These are phyloP conservation scores for Oenanthe sinensis DNA, from an alignment of 129 eudicot species.

Conservation along the genomic window DNA sequence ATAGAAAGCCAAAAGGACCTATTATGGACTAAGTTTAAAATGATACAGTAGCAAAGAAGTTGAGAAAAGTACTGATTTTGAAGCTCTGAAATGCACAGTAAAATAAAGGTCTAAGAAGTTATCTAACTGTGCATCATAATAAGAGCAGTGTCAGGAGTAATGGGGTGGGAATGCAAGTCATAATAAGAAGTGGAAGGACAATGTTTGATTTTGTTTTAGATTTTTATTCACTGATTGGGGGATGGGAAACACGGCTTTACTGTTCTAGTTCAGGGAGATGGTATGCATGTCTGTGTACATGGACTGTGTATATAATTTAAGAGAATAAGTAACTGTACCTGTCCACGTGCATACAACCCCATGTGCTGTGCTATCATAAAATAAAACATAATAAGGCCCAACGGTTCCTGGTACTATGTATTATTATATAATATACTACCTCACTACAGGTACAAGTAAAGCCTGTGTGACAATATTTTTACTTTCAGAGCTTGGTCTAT, in stretches of 20 bases:
- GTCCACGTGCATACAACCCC: conserved; percentile 19
- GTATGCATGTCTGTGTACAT: not conserved
- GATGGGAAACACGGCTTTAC: not conserved
- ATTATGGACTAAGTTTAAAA: not conserved
- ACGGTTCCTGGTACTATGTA: conserved; percentile 16
- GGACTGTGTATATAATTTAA: not conserved
- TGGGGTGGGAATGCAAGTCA: not conserved
- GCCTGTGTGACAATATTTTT: conserved; percentile 4
- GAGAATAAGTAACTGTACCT: conserved; percentile 10
- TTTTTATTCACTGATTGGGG: conserved; percentile 8
- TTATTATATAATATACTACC: not conserved
- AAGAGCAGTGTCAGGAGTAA: conserved; percentile 4
- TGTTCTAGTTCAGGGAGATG: not conserved
- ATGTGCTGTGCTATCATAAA: conserved; percentile 12
- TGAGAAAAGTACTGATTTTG: not conserved
- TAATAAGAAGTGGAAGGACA: not conserved
- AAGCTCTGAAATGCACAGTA: not conserved
- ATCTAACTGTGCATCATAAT: conserved; percentile 7
- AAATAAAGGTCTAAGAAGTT: not conserved
- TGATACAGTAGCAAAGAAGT: not conserved
- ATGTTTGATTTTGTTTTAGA: conserved; percentile 2
- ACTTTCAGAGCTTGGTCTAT: not conserved
- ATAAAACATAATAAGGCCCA: conserved; percentile 20
- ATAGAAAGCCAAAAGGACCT: not conserved
- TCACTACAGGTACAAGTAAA: too few species aligned